A percentile compares a stretch with the other conserved stretches of the same genome.
These are phyloP conservation scores for Mycena galericulata DNA, from an alignment of 768 basidiomycete genomes.

Conservation along the genomic window DNA sequence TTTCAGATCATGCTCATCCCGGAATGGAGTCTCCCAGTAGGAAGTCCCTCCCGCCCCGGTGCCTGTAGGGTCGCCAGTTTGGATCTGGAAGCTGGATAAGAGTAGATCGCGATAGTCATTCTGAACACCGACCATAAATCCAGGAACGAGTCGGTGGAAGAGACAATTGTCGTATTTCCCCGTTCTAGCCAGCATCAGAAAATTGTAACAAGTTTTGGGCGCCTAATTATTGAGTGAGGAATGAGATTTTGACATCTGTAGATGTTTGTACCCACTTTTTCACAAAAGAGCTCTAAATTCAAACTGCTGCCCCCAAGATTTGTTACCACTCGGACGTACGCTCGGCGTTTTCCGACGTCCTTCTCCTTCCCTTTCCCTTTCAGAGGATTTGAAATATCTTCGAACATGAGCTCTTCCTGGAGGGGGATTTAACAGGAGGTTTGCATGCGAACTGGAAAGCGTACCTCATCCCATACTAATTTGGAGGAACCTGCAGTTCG, in stretches of 20 bases:
- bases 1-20: conserved; percentile 92
- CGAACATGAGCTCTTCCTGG: conserved; percentile 97
- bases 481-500: conserved; percentile 71
- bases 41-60: conserved; percentile 95
- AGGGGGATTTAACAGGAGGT: neutral
- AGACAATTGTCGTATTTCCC: conserved; percentile 92
- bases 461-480: conserved; percentile 93
- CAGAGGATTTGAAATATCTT: conserved; percentile 83
- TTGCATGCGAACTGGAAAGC: conserved; percentile 24
- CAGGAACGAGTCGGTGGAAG: conserved; percentile 94
- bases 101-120: neutral
- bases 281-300: conserved; percentile 89
- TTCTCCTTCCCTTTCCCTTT: conserved; percentile 95
- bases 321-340: conserved; percentile 96
- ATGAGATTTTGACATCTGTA: conserved; percentile 1
- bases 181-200: conserved; percentile 89
- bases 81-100: conserved; percentile 67
- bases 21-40: conserved; percentile 95
- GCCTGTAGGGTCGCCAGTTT: conserved; percentile 97
- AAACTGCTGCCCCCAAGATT: conserved; percentile 88
- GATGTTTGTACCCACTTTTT: conserved; percentile 68
- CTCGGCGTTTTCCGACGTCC: conserved; percentile 89
- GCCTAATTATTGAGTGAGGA: conserved; percentile 63
- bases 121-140: conserved; percentile 83
- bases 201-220: conserved; percentile 99